phyloP scores from a whole-genome alignment of 352 stramenopile species.

The Globisporangium polare region DNA sequence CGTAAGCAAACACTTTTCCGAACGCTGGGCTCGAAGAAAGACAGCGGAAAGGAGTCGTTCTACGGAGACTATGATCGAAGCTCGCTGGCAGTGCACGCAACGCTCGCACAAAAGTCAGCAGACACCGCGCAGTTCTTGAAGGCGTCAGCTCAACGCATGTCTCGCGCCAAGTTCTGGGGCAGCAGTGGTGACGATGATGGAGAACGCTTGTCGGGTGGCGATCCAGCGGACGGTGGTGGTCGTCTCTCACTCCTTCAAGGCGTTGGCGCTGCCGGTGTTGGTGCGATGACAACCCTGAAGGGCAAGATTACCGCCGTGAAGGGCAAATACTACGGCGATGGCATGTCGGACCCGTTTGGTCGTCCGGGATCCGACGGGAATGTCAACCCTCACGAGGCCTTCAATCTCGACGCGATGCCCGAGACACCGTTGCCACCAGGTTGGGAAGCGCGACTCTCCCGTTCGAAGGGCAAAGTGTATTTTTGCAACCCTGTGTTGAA shows the following conservation, averaged over 20 bases:
- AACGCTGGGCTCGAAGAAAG: slow-evolving; percentile 75
- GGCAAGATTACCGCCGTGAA: slow-evolving; percentile 69
- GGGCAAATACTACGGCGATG: slow-evolving; percentile 71
- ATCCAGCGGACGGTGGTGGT: slow-evolving; percentile 36
- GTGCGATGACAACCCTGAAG: slow-evolving; percentile 74
- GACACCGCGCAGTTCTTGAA: slow-evolving; percentile 78
- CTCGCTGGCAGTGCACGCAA: slow-evolving; percentile 44
- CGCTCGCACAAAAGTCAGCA: slow-evolving; percentile 65
- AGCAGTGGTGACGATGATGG: slow-evolving; percentile 34
- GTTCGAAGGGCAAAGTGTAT: slow-evolving; percentile 85
- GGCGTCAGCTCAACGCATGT: slow-evolving; percentile 67
- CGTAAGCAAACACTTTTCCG: slow-evolving; percentile 53
- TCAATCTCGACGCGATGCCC: slow-evolving; percentile 66
- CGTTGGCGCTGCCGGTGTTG: slow-evolving; percentile 43
- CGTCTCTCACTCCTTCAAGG: slow-evolving; percentile 66
- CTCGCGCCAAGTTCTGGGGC: slow-evolving; percentile 55
- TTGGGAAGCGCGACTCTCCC: slow-evolving; percentile 76
- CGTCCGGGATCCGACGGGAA: slow-evolving; percentile 5
- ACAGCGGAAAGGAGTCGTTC: slow-evolving; percentile 24
- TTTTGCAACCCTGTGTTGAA: slow-evolving; percentile 75
- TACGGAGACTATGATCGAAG: slow-evolving; percentile 37
- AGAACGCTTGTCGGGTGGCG: slow-evolving; percentile 49
- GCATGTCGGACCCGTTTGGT: slow-evolving; percentile 5
- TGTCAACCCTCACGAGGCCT: slow-evolving; percentile 33
- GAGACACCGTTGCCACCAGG: slow-evolving; percentile 55